Percentiles rank a stretch among this genome's conserved stretches.
phyloP scores from a whole-genome alignment of 768 basidiomycete genomes.

The Galerina marginata region DNA sequence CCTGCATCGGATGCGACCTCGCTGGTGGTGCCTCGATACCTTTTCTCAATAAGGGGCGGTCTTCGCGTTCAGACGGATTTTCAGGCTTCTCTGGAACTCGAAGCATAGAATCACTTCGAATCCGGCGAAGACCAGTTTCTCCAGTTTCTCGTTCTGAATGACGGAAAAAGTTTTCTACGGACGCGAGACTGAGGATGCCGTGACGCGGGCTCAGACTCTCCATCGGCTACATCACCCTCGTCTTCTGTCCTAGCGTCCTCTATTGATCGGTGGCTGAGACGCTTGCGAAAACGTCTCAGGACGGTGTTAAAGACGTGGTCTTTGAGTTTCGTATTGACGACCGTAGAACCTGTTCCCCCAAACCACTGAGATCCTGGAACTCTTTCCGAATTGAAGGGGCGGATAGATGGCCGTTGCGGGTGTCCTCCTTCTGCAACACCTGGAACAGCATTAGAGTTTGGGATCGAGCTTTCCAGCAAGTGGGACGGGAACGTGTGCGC shows the following conservation, averaged over 20 bases:
- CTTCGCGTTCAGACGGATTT: slow-evolving; percentile 6
- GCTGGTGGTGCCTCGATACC: neutral
- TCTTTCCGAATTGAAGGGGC: slow-evolving; percentile 48
- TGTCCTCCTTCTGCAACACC: slow-evolving; percentile 38
- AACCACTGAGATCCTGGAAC: slow-evolving; percentile 62
- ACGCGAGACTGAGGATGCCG: slow-evolving; percentile 24
- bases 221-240: slow-evolving; percentile 49
- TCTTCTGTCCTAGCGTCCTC: slow-evolving; percentile 54
- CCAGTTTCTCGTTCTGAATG: slow-evolving; percentile 45
- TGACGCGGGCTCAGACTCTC: slow-evolving; percentile 29
- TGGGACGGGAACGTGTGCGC: slow-evolving; percentile 36
- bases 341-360: slow-evolving; percentile 90
- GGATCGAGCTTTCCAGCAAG: slow-evolving; percentile 26
- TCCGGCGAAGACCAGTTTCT: slow-evolving; percentile 56
- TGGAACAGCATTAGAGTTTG: slow-evolving; percentile 16
- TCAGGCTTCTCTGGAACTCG: slow-evolving; percentile 39
- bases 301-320: slow-evolving; percentile 95
- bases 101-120: slow-evolving; percentile 66
- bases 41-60: slow-evolving; percentile 14
- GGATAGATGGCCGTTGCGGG: slow-evolving; percentile 40
- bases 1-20: neutral
- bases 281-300: slow-evolving; percentile 72
- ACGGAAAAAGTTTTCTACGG: slow-evolving; percentile 47
- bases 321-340: slow-evolving; percentile 92
- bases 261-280: slow-evolving; percentile 45